These are phyloP conservation scores for Nissolia schottii DNA, from an alignment of 306 rosid species.

Conservation along the genomic window DNA sequence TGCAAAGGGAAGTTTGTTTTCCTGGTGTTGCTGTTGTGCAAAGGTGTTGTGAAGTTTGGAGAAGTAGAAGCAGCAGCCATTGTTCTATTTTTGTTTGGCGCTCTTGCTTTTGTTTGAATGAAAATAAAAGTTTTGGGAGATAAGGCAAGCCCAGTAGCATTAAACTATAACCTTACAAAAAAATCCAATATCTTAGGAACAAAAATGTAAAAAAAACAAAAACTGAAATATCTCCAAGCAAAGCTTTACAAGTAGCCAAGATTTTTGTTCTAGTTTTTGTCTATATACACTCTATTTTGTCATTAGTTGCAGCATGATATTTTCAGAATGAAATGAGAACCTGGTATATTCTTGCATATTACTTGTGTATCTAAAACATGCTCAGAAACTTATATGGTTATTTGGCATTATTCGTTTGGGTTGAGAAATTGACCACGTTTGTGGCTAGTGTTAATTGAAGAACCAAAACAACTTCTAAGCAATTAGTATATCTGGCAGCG, in stretches of 20 bases:
- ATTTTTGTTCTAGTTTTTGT: conserved; percentile 42
- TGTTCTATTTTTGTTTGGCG: conserved; percentile 33
- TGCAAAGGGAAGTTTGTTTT: conserved; percentile 28
- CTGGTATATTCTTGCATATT: conserved; percentile 38
- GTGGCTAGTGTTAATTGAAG: conserved; percentile 30
- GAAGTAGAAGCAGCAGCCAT: conserved; percentile 55
- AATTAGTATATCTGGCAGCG: neutral
- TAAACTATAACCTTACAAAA: conserved; percentile 52
- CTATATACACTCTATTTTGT: conserved; percentile 14
- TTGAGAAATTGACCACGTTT: conserved; percentile 19
- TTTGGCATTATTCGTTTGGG: conserved; percentile 21
- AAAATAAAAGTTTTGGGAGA: conserved; percentile 21
- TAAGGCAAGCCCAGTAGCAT: conserved; percentile 28
- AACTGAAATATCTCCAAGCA: conserved; percentile 21
- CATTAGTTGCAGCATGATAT: conserved; percentile 24
- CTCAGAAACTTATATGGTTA: neutral
- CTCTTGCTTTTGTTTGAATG: conserved; percentile 40
- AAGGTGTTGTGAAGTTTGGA: conserved; percentile 34
- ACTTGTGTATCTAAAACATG: conserved; percentile 25
- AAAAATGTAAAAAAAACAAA: neutral
- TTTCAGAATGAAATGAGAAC: conserved; percentile 9
- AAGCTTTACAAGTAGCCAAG: conserved; percentile 42
- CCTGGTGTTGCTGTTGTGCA: conserved; percentile 19
- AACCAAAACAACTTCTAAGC: neutral
- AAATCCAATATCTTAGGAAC: conserved; percentile 30